Evolutionary conservation across 495 filamentous ascomycete species (phyloP), one percentile per base, ranked within the genome.

Genomic region (Schizothecium vesticola): DNA sequence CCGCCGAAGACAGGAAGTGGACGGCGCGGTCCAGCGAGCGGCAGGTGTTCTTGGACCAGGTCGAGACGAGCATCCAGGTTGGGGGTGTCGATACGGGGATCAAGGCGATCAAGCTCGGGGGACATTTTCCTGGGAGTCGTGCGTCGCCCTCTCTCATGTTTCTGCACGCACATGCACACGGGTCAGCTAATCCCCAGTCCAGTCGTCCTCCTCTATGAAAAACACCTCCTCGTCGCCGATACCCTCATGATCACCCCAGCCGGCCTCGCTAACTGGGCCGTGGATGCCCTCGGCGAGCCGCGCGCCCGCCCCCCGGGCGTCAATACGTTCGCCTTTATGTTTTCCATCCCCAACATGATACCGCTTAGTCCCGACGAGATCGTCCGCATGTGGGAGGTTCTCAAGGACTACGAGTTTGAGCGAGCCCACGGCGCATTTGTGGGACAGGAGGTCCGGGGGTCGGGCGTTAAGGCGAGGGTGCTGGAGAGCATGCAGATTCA

Each of bases 291-390:
- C 13, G 77, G 78, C 3, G 68, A 57, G 43, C 59, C 70, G 70
- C 77, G 82, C 36, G 69, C 80, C 16, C 80, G 89, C 24, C 85
- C 82, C 4, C 67, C 76, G 7, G 88, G 85, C 0, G 85, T 87
- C 65, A 88, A 84, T 9, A 86, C 82, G 55, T 94, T 85, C 76
- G 74, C 86, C 4, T 93, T 94, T 78, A 88, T 91, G 88, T 93
- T 88, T 88, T 89, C 86, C 22, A 89, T 90, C 72, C 91, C 91
- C 3, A 93, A 94, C 75, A 88, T 90, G 86, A 92, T 93, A 22
- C 91, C 91, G 0, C 83, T 93, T 5, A 71, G 81, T n/a, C 83
- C 88, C 3, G 71, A 78, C 21, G 84, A 85, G 73, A 82, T 91
- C 55, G 69, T 77, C 64, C 73, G 73, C 25, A 88, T 87, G 81